phyloP scores from a whole-genome alignment of 768 basidiomycete species.

The Tylopilus subfusipes region DNA sequence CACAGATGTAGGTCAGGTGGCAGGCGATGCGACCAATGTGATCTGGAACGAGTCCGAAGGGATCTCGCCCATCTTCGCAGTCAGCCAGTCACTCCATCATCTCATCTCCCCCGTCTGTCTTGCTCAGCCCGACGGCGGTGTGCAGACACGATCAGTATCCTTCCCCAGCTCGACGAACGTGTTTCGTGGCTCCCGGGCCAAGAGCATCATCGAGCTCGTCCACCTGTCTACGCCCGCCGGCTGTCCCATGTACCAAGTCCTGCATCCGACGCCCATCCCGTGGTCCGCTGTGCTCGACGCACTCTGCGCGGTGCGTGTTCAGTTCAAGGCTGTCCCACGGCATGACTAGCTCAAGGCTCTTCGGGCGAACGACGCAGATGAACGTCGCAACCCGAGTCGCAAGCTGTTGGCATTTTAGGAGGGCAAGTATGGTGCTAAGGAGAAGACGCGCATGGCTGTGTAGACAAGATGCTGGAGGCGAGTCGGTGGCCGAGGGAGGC shows the following conservation, averaged over 20 bases:
- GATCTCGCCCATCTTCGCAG: slow-evolving; percentile 30
- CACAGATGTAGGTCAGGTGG: slow-evolving; percentile 55
- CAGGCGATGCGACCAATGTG: slow-evolving; percentile 46
- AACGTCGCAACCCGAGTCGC: slow-evolving; percentile 22
- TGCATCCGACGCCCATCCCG: slow-evolving; percentile 10
- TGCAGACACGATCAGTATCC: slow-evolving; percentile 37
- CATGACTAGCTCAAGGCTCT: slow-evolving; percentile 25
- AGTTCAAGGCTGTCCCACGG: slow-evolving; percentile 19
- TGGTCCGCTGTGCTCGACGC: slow-evolving; percentile 42
- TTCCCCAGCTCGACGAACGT: slow-evolving; percentile 32
- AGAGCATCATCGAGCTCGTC: slow-evolving; percentile 45
- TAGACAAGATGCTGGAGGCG: slow-evolving; percentile 5
- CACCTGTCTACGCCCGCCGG: background rate
- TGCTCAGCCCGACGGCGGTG: slow-evolving; percentile 26
- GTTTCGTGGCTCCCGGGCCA: slow-evolving; percentile 50
- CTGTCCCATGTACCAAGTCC: slow-evolving; percentile 24
- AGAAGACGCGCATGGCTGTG: slow-evolving; percentile 3
- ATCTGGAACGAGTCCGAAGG: slow-evolving; percentile 54
- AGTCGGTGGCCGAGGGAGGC: slow-evolving; percentile 19
- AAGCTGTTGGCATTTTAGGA: slow-evolving; percentile 27
- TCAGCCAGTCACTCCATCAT: slow-evolving; percentile 3
- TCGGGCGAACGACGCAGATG: slow-evolving; percentile 20
- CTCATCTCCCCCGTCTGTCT: background rate
- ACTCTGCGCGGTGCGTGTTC: slow-evolving; percentile 36
- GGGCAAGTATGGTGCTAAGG: slow-evolving; percentile 20